These are phyloP conservation scores for Calvatia gigantea DNA, from an alignment of 768 basidiomycete genomes.

Conservation along the genomic window DNA sequence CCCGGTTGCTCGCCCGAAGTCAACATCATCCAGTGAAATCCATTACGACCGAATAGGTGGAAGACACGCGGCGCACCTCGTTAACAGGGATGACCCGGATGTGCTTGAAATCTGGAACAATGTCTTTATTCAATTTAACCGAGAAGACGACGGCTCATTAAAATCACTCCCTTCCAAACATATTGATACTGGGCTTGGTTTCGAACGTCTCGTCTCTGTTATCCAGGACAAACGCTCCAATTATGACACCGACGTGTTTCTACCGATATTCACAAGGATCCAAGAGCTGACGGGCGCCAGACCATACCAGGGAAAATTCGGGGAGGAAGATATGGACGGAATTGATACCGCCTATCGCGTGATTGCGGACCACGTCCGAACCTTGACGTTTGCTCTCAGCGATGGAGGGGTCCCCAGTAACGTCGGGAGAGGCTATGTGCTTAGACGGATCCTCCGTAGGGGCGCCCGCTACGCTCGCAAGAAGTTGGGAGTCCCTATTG, in stretches of 20 bases:
- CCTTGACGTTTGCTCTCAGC: slow-evolving; percentile 91
- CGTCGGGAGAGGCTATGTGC: slow-evolving; percentile 95
- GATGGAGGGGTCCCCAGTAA: slow-evolving; percentile 98
- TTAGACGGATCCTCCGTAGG: slow-evolving; percentile 87
- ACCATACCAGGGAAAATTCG: slow-evolving; percentile 87
- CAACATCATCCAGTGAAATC: slow-evolving; percentile 64
- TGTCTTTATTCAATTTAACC: slow-evolving; percentile 98
- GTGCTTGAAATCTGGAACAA: slow-evolving; percentile 99
- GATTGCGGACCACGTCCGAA: slow-evolving; percentile 94
- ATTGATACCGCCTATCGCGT: slow-evolving; percentile 98
- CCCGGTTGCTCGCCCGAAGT: not conserved
- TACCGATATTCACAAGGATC: slow-evolving; percentile 83
- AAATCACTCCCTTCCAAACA: slow-evolving; percentile 85
- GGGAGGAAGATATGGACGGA: slow-evolving; percentile 91
- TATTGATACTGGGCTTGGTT: slow-evolving; percentile 99
- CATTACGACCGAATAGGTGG: slow-evolving; percentile 98
- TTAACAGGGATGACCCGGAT: slow-evolving; percentile 95
- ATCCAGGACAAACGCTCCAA: slow-evolving; percentile 91
- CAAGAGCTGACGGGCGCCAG: slow-evolving; percentile 87
- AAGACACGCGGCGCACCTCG: slow-evolving; percentile 89
- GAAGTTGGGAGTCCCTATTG: slow-evolving; percentile 89
- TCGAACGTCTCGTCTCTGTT: slow-evolving; percentile 93
- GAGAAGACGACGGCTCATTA: slow-evolving; percentile 84
- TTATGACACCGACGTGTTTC: slow-evolving; percentile 97
- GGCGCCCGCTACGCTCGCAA: slow-evolving; percentile 96